These are phyloP conservation scores for Rosa chinensis DNA, from an alignment of 306 rosid species.

Conservation along the genomic window DNA sequence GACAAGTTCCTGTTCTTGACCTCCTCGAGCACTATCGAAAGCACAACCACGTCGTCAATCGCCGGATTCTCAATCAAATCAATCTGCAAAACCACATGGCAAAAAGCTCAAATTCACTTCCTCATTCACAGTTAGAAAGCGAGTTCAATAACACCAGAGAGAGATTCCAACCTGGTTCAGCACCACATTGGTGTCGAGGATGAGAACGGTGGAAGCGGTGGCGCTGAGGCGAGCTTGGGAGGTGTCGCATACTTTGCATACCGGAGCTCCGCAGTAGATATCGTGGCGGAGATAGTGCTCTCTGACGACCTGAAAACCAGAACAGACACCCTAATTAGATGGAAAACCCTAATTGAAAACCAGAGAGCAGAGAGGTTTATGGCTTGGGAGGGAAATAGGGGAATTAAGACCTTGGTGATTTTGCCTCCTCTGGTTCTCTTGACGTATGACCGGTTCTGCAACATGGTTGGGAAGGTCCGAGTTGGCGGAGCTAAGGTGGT, in stretches of 20 bases:
- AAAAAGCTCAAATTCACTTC: neutral
- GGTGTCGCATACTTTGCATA: slow-evolving; percentile 61
- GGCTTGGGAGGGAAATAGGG: slow-evolving; percentile 12
- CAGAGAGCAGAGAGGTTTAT: slow-evolving; percentile 11
- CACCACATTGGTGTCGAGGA: slow-evolving; percentile 89
- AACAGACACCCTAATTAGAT: neutral
- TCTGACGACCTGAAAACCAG: slow-evolving; percentile 59
- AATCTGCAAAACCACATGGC: slow-evolving; percentile 48
- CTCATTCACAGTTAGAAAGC: neutral
- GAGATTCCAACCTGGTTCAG: slow-evolving; percentile 62
- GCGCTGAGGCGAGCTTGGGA: slow-evolving; percentile 60
- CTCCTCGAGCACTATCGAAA: slow-evolving; percentile 85
- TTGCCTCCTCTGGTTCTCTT: slow-evolving; percentile 80
- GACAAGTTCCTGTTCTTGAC: slow-evolving; percentile 74
- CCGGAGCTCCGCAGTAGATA: slow-evolving; percentile 79
- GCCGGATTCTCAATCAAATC: slow-evolving; percentile 95
- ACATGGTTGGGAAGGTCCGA: slow-evolving; percentile 40
- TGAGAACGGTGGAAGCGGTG: slow-evolving; percentile 65
- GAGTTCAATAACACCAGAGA: neutral
- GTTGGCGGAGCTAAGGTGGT: neutral
- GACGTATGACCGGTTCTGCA: slow-evolving; percentile 76
- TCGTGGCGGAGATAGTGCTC: slow-evolving; percentile 93
- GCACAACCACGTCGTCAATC: slow-evolving; percentile 75
- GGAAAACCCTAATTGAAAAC: neutral
- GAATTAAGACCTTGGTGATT: slow-evolving; percentile 59